These are phyloP conservation scores for Multifurca ochricompacta DNA, from an alignment of 768 basidiomycete genomes.

Conservation along the genomic window DNA sequence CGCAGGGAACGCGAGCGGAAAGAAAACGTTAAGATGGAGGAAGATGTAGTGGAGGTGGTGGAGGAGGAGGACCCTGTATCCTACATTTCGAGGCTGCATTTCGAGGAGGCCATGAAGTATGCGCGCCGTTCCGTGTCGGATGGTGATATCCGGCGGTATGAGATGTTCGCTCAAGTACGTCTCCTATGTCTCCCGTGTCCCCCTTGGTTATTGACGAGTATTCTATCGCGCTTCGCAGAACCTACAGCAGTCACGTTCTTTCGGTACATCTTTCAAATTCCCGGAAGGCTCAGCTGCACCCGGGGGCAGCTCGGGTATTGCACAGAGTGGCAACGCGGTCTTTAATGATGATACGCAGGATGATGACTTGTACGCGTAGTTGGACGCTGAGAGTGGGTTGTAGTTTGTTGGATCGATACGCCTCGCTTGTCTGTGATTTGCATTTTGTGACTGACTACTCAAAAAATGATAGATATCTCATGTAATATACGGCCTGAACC, in stretches of 20 bases:
- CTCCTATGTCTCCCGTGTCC: neutral
- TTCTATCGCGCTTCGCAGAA: constrained; percentile 42
- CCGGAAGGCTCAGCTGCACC: constrained; percentile 48
- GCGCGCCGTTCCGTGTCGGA: constrained; percentile 96
- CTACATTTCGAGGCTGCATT: constrained; percentile 85
- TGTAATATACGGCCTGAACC: constrained; percentile 6
- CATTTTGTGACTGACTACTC: constrained; percentile 6
- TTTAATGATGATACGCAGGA: constrained; percentile 83
- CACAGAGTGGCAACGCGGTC: constrained; percentile 55
- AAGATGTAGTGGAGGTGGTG: constrained; percentile 64
- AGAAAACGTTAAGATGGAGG: constrained; percentile 70
- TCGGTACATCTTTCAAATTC: constrained; percentile 98
- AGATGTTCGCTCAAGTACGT: constrained; percentile 90
- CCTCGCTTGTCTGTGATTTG: neutral
- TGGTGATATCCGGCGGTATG: constrained; percentile 93
- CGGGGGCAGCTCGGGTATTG: constrained; percentile 7
- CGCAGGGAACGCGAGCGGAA: constrained; percentile 66
- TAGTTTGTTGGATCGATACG: constrained; percentile 3
- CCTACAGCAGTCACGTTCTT: constrained; percentile 83
- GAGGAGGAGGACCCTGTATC: constrained; percentile 84
- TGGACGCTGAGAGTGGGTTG: neutral
- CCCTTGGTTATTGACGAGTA: neutral
- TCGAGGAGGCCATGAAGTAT: constrained; percentile 98
- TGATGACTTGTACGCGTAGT: constrained; percentile 83
- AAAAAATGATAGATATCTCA: constrained; percentile 15